Evolutionary conservation across 83 land plant genomes (phyloP).

Genomic region (Larix sibirica): DNA sequence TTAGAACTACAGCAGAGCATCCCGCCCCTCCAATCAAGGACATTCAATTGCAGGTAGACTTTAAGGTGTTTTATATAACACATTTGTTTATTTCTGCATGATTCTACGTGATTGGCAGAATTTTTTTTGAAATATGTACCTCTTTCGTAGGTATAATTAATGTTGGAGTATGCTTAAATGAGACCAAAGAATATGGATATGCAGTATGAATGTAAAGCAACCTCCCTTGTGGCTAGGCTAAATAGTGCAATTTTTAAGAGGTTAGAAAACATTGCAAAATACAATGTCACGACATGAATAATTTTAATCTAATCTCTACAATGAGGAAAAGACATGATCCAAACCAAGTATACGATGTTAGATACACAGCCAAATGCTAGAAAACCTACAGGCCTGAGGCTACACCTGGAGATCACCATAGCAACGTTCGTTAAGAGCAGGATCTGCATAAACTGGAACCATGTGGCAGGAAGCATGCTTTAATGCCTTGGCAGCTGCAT

Average conservation of each 20-base stretch:
- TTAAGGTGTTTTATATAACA: neutral
- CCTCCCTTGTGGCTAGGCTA: too few relatives aligned
- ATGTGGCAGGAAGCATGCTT: slow-evolving; percentile 57
- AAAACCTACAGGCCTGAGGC: neutral
- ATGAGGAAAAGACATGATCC: neutral
- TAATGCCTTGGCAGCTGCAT: slow-evolving; percentile 56
- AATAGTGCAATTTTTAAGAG: neutral
- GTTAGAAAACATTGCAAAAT: neutral
- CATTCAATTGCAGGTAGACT: neutral
- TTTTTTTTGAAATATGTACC: neutral
- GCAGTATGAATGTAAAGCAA: neutral
- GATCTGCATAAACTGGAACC: slow-evolving; percentile 61
- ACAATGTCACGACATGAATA: neutral
- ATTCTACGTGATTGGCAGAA: neutral
- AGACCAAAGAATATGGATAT: neutral
- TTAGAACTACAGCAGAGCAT: neutral
- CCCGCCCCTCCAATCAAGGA: neutral
- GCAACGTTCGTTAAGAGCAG: slow-evolving; percentile 59
- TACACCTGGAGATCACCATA: slow-evolving; percentile 58
- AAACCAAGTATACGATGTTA: neutral
- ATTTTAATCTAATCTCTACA: neutral
- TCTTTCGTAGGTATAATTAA: neutral
- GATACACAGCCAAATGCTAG: neutral
- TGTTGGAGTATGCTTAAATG: neutral
- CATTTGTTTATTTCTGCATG: neutral